phyloP scores from a whole-genome alignment of 1,284 basidiomycete species.

The Amylostereum chailletii region DNA sequence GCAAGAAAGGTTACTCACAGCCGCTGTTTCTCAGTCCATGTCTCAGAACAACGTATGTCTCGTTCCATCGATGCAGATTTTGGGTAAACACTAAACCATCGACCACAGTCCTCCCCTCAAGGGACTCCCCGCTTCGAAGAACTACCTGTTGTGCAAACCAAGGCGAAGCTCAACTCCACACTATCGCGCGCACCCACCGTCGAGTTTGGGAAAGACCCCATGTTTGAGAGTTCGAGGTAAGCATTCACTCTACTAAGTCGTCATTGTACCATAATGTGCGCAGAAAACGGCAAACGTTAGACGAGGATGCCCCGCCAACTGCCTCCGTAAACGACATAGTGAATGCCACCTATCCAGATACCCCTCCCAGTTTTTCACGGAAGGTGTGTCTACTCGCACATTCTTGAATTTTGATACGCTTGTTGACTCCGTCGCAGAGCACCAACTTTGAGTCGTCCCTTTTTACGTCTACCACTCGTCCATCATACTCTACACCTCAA shows the following conservation, averaged over 20 bases:
- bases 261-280: slow-evolving; percentile 1
- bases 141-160: slow-evolving; percentile 60
- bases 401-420: not conserved
- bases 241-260: slow-evolving; percentile 9
- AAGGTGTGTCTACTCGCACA: slow-evolving; percentile 29
- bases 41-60: slow-evolving; percentile 45
- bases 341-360: slow-evolving; percentile 40
- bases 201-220: slow-evolving; percentile 71
- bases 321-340: slow-evolving; percentile 65
- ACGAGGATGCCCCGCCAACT: slow-evolving; percentile 69
- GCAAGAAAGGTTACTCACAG: not conserved
- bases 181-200: slow-evolving; percentile 51
- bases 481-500: slow-evolving; percentile 20
- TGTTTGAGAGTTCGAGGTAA: slow-evolving; percentile 66
- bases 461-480: slow-evolving; percentile 21
- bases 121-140: slow-evolving; percentile 58
- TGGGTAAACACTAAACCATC: slow-evolving; percentile 5
- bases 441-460: slow-evolving; percentile 25
- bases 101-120: slow-evolving; percentile 39
- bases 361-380: slow-evolving; percentile 30
- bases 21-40: slow-evolving; percentile 33
- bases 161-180: slow-evolving; percentile 66
- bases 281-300: slow-evolving; percentile 51
- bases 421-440: slow-evolving; percentile 15
- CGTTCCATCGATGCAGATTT: not conserved